Evolutionary conservation across 768 basidiomycete genomes (phyloP), one percentile per base, ranked within the genome.

Genomic region (Tulasnella sp.): DNA sequence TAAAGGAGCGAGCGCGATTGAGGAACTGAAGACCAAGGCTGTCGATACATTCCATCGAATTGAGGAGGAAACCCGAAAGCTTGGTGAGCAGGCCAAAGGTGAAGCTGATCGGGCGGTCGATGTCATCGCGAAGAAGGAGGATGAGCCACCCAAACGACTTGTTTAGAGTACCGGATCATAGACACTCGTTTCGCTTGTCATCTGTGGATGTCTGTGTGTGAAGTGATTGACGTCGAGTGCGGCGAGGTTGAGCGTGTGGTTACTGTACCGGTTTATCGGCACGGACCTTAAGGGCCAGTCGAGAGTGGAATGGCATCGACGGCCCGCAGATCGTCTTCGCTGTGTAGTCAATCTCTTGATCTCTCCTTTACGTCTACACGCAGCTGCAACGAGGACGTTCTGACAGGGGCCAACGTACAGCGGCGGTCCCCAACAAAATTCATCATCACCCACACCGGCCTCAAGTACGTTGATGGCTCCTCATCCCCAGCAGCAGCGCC

Each of bases 391-490:
- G 52, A 59, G 52, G 52, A 59, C 52, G 29, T 22, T 26, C 16
- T 59, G 52, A 44, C 42, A 44, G 42, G 26, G 19, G 3, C 17
- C 11, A 22, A 59, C 22, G 52, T 47, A 29, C 52, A 16, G 52
- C 22, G 52, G 52, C 32, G 52, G 52, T 29, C 52, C 52, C 52
- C 52, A 59, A 59, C 52, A 59, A 59, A 59, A 59, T 59, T 59
- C 52, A 59, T 59, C 52, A 59, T 32, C 52, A 32, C 26, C 52
- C 0, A 59, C 52, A 22, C 12, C 52, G 52, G 35, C 59, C 66
- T 67, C 65, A 67, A 65, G 36, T 67, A 52, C 72, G 64, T 7
- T 35, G 16, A 67, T 67, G 66, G 17, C 42, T 44, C 32, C 67
- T 39, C 22, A 67, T 59, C 44, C 73, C 44, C 52, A 59, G 32